Conservation (phyloP, 148 eudicot species). For the Vaccinium macrocarpon region DNA sequence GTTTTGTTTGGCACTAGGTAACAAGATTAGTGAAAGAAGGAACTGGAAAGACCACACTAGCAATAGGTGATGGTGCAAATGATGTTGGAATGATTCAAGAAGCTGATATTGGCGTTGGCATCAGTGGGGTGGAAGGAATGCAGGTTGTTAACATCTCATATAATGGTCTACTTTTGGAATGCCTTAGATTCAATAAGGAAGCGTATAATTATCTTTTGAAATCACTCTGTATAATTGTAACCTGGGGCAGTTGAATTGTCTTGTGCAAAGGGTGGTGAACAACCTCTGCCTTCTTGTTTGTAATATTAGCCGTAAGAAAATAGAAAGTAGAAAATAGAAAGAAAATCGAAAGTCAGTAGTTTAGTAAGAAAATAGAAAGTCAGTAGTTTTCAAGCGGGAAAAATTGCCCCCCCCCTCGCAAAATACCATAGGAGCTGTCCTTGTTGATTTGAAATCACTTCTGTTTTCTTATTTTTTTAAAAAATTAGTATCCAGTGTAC, state of each 20-base stretch:
- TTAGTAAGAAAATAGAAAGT: not conserved
- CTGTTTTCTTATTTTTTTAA: not conserved
- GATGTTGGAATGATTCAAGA: constrained; percentile 99
- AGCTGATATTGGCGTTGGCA: constrained; percentile 98
- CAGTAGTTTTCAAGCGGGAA: not conserved
- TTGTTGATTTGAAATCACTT: not conserved
- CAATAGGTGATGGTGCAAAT: constrained; percentile 98
- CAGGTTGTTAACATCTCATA: constrained; percentile 51
- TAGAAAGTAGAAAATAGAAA: too few species aligned
- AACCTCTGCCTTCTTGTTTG: constrained; percentile 1
- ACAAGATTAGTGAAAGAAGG: constrained; percentile 96
- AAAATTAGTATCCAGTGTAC: not conserved
- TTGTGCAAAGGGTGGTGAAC: not conserved
- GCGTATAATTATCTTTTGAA: not conserved
- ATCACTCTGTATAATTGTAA: not conserved
- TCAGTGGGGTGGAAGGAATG: constrained; percentile 99
- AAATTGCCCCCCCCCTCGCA: not conserved
- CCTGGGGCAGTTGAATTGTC: not conserved
- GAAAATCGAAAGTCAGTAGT: too few species aligned
- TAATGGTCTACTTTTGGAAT: not conserved
- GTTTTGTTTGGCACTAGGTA: constrained; percentile 41
- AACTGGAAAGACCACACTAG: constrained; percentile 87
- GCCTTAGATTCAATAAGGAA: not conserved
- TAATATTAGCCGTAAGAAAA: too few species aligned
- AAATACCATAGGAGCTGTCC: constrained; percentile 7